phyloP scores from a whole-genome alignment of 2,329 filamentous ascomycete species.

The Curvularia spicifera region DNA sequence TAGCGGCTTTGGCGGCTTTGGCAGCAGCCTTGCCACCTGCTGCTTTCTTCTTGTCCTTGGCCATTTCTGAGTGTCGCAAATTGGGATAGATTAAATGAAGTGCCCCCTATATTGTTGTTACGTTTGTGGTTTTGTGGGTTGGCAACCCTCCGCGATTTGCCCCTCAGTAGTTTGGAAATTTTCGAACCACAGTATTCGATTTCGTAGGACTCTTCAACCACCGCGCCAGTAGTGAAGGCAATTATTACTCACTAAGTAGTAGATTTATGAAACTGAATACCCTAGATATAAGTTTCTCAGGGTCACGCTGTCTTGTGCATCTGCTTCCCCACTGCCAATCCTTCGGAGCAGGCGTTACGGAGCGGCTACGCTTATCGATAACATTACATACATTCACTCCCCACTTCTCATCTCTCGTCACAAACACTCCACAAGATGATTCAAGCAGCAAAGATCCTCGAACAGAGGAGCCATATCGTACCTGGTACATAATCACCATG shows the following conservation, averaged over 20 bases:
- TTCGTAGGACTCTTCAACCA: not conserved
- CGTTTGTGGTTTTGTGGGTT: not conserved
- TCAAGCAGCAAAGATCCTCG: slow-evolving; percentile 55
- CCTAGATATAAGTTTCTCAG: not conserved
- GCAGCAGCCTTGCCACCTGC: slow-evolving; percentile 53
- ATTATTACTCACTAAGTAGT: not conserved
- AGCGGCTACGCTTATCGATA: slow-evolving; percentile 31
- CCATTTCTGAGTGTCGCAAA: slow-evolving; percentile 47
- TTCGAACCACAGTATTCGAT: slow-evolving; percentile 9
- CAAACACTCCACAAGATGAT: slow-evolving; percentile 41
- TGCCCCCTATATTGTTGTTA: not conserved
- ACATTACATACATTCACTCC: slow-evolving; percentile 19
- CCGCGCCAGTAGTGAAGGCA: no score
- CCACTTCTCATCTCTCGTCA: slow-evolving; percentile 8
- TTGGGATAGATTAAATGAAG: not conserved
- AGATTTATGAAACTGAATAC: not conserved
- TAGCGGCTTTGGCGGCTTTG: slow-evolving; percentile 65
- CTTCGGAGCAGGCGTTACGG: slow-evolving; percentile 26
- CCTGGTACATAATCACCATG: slow-evolving; percentile 43
- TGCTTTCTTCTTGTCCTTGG: slow-evolving; percentile 62
- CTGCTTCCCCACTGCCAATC: slow-evolving; percentile 4
- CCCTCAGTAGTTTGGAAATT: slow-evolving; percentile 31
- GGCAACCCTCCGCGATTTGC: slow-evolving; percentile 18
- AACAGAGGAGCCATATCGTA: slow-evolving; percentile 54
- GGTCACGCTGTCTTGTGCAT: slow-evolving; percentile 1